Conservation (phyloP, 805 yeast genomes). For the Kurtzmaniella cleridarum region DNA sequence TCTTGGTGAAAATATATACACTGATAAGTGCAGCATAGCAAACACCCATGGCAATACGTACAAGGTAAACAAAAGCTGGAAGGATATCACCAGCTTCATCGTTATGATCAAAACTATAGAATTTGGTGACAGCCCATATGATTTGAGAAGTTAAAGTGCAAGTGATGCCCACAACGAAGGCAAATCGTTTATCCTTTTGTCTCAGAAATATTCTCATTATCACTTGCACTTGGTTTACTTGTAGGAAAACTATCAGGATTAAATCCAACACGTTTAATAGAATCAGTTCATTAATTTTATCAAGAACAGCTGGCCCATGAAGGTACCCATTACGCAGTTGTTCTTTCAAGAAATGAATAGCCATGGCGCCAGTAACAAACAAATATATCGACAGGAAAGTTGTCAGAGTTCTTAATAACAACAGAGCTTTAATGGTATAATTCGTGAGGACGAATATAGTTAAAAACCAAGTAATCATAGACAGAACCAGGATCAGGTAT, state of each 20-base stretch:
- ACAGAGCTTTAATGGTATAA: constrained; percentile 57
- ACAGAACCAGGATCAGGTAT: constrained; percentile 57
- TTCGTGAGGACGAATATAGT: constrained; percentile 62
- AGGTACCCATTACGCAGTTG: constrained; percentile 44
- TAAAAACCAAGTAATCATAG: constrained; percentile 58
- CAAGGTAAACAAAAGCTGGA: constrained; percentile 69
- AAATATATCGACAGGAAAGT: constrained; percentile 52
- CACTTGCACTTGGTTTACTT: constrained; percentile 67
- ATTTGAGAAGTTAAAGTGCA: constrained; percentile 53
- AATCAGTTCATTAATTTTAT: constrained; percentile 36
- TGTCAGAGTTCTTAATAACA: constrained; percentile 45
- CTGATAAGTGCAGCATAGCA: constrained; percentile 62
- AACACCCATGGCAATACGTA: constrained; percentile 65
- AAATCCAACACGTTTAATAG: constrained; percentile 54
- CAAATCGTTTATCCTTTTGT: constrained; percentile 59
- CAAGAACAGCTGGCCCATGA: constrained; percentile 40
- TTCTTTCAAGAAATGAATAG: constrained; percentile 39
- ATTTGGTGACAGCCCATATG: constrained; percentile 66
- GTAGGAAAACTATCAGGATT: constrained; percentile 51
- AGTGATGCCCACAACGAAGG: constrained; percentile 53
- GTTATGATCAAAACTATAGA: constrained; percentile 30
- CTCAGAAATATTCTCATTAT: constrained; percentile 63
- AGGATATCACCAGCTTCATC: constrained; percentile 50
- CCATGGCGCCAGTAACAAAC: constrained; percentile 41
- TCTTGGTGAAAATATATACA: constrained; percentile 49